Conservation (phyloP, 306 rosid species). For the Vigna mungo region DNA sequence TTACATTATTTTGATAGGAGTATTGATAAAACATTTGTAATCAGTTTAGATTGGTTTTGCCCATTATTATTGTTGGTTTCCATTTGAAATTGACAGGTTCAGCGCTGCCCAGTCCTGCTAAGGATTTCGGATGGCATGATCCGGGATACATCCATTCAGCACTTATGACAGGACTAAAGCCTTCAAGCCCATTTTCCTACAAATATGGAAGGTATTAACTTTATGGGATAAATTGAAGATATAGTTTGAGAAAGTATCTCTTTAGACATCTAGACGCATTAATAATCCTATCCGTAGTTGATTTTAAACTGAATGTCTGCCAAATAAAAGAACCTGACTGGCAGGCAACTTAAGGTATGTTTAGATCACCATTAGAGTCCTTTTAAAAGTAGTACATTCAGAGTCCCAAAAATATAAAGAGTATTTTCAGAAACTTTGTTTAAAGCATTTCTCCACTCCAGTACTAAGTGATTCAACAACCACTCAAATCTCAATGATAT, state of each 20-base stretch:
- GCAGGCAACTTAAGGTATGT: neutral
- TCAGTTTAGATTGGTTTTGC: neutral
- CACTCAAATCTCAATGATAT: too few relatives aligned
- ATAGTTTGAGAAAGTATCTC: conserved; percentile 22
- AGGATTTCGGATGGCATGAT: conserved; percentile 97
- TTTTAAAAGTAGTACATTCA: too few relatives aligned
- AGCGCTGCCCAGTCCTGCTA: conserved; percentile 71
- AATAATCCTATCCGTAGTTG: neutral
- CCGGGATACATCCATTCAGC: conserved; percentile 93
- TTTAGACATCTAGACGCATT: neutral
- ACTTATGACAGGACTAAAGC: conserved; percentile 75
- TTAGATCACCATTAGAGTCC: too few relatives aligned
- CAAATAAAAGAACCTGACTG: conserved; percentile 26
- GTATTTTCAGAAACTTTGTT: too few relatives aligned
- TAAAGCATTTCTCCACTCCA: too few relatives aligned
- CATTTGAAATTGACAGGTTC: conserved; percentile 50
- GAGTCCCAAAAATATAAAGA: too few relatives aligned
- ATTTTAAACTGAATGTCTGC: conserved; percentile 1
- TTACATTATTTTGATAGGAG: neutral
- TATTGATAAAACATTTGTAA: neutral
- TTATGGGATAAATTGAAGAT: neutral
- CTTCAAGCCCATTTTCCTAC: conserved; percentile 69
- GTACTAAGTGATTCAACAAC: neutral
- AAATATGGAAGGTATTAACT: conserved; percentile 78
- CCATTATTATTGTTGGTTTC: neutral